Percentiles rank a stretch among this genome's conserved stretches.
phyloP scores from a whole-genome alignment of 2,329 filamentous ascomycete genomes.

The Nothomitra cinnamomea region DNA sequence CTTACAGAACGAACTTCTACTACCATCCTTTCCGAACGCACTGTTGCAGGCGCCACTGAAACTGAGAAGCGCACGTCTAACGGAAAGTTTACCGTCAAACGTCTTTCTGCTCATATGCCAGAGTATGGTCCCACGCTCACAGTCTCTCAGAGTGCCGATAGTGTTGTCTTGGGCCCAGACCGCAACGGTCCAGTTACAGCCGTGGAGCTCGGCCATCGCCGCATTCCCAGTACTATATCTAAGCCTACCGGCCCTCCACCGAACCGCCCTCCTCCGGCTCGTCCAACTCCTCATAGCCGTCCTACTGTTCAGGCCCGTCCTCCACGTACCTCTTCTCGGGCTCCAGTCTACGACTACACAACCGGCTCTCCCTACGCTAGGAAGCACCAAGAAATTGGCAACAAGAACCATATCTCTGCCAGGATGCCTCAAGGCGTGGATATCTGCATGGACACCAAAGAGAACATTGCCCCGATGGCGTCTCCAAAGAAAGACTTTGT shows the following conservation, averaged over 20 bases:
- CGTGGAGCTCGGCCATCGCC: neutral
- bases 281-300: too few relatives aligned
- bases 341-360: neutral
- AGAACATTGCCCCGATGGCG: neutral
- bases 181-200: neutral
- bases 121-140: neutral
- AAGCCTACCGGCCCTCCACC: neutral
- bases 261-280: neutral
- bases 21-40: too few relatives aligned
- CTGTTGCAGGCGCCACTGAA: too few relatives aligned
- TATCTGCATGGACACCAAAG: neutral
- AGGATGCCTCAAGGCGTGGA: too few relatives aligned
- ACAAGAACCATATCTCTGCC: too few relatives aligned
- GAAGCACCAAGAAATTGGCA: too few relatives aligned
- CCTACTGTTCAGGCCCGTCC: neutral
- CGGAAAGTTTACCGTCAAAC: too few relatives aligned
- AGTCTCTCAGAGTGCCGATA: neutral
- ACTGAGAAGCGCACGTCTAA: too few relatives aligned
- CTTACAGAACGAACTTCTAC: too few relatives aligned
- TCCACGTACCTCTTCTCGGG: conserved; percentile 1
- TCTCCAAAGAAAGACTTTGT: neutral
- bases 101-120: neutral
- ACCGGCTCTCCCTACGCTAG: neutral
- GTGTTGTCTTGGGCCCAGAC: neutral
- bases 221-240: too few relatives aligned